Evolutionary conservation across 768 basidiomycete species (phyloP), one percentile per base, ranked within the genome.

Genomic region (Mycena alexandri): DNA sequence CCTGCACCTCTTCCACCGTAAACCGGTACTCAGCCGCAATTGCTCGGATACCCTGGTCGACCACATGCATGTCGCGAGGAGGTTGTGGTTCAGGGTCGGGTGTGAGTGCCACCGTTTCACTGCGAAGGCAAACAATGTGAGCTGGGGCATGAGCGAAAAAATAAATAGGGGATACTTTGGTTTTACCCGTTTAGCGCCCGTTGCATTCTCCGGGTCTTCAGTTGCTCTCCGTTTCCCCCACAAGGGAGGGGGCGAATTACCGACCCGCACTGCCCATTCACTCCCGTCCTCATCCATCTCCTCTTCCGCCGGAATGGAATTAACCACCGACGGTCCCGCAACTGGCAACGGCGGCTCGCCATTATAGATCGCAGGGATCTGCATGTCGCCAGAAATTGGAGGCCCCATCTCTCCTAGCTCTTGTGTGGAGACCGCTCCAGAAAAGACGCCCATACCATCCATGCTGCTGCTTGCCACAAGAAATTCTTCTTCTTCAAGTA

Each of bases 1-100:
- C 91, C 73, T 90, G 86, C 16, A 94, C 92, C 77, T 94, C 93
- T 68, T 90, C 89, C 1, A 87, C 75, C 1, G 91, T 91, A 75
- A 94, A 94, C 55, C 89, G 83, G 72, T 82, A 91, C 42, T 92
- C 87, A 41, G 77, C 80, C 9, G 93, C 92, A 70, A 94, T 93
- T 34, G 89, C 86, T 34, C 78, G 77, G 43, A 94, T 84, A 13
- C 81, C 84, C 72, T 87, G 87, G 70, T 93, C 91, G 33, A 93
- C 84, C 50, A 91, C 86, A 75, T 92, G 90, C 51, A 92, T 76
- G 46, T 79, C 81, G 14, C 80, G 79, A 17, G 80, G 78, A 22
- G 79, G 77, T 42, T 79, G 72, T 22, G 66, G 56, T 25, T 46
- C 42, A 22, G 50, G 16, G 51, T 63, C 61, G 16, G 65, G 64